A percentile compares a stretch with the other conserved stretches of the same genome.
Conservation (phyloP, 2,329 filamentous ascomycete species). For the Claviceps pazoutovae region DNA sequence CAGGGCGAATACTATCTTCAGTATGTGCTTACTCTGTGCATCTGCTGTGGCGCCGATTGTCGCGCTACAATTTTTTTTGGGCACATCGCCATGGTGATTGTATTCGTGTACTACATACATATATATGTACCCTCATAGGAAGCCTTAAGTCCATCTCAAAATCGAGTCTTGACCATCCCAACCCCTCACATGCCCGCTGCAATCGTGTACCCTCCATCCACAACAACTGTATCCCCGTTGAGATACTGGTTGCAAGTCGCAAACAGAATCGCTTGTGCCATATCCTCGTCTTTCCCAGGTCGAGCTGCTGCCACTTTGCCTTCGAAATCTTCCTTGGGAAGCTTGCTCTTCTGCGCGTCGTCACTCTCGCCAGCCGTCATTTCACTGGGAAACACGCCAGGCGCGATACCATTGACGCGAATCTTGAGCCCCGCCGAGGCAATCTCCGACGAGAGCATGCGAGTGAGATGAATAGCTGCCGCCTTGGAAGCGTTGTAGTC, state of each 20-base stretch:
- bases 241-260: constrained; percentile 29
- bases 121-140: too few species aligned
- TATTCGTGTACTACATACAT: too few species aligned
- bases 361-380: constrained; percentile 46
- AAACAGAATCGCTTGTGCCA: constrained; percentile 53
- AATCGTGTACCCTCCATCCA: constrained; percentile 31
- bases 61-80: too few species aligned
- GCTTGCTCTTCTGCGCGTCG: constrained; percentile 41
- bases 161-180: not conserved
- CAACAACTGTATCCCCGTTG: constrained; percentile 28
- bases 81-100: too few species aligned
- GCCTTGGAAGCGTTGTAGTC: constrained; percentile 52
- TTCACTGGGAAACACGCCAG: constrained; percentile 57
- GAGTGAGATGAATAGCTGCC: constrained; percentile 48
- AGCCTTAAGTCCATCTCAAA: too few species aligned
- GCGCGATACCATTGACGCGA: constrained; percentile 61
- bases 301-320: constrained; percentile 46
- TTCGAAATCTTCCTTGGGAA: constrained; percentile 42
- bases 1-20: too few species aligned
- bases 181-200: constrained; percentile 16
- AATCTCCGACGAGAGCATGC: constrained; percentile 50
- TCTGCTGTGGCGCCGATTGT: too few species aligned
- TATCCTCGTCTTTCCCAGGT: constrained; percentile 57
- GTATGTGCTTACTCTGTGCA: too few species aligned
- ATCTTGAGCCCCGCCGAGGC: constrained; percentile 44